Base-by-base conservation (phyloP, 176 grass and related monocot genomes). In the Aechmea fasciata region DNA sequence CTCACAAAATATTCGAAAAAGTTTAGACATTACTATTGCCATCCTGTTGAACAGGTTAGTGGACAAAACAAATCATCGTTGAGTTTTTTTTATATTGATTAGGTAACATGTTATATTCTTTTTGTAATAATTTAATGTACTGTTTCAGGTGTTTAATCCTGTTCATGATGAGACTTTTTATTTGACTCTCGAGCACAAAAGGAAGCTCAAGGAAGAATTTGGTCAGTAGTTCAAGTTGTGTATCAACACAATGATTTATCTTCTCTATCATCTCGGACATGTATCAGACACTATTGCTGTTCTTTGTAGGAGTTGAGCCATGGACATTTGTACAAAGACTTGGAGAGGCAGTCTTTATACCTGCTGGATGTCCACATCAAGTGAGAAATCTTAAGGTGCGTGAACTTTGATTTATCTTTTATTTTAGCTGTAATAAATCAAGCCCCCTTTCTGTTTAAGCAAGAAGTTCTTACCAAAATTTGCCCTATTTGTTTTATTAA, bases 271-370 rank as follows among this genome's bases (percentile, higher is more conserved):
- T 48, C 47, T 24, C 11, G 13, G 18, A 41, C 17, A 54, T 66
- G 9, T 48, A 48, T 66, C 14, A 51, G 48, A 67, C 69, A 64
- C 49, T 47, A 48, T 70, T 11, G 13, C 70, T 80, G 25, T 28
- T 70, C 12, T 9, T 83, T 23, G 20, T 57, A 92, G 89, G 85
- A 83, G 71, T 88, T 0, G 89, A 92, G 48, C 89, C 89, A 50
- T 92, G 89, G 89, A 88, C 89, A 52, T 92, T 92, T 80, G 82
- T 83, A 65, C 89, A 92, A 83, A 77, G 55, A 66, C 82, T 92
- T 82, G 89, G 89, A 62, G 89, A 92, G 57, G 89, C 89, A 1
- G 79, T 92, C 29, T 88, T 91, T 26, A 87, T 91, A 59, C 89
- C 89, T 75, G 85, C 89, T 5, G 85, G 89, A 6, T 91, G 85